Percentiles rank a stretch among this genome's conserved stretches.
phyloP scores from a whole-genome alignment of 2,329 filamentous ascomycete species.

The Apiospora kogelbergensis region DNA sequence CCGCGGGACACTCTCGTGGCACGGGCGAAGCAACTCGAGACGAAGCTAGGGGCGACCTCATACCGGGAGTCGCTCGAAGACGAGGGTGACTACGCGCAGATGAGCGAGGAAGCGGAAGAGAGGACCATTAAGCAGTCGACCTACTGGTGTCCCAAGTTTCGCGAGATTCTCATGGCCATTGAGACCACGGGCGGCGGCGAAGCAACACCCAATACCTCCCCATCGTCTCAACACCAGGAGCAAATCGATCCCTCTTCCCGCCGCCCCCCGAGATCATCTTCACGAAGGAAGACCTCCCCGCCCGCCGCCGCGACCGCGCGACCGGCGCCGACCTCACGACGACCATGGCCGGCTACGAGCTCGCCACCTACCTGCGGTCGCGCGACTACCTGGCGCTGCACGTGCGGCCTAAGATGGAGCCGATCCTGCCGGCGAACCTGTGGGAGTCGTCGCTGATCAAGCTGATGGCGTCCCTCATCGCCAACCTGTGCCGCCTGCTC shows the following conservation, averaged over 20 bases:
- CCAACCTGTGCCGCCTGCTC: not conserved
- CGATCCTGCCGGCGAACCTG: slow-evolving; percentile 5
- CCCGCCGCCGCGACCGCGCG: not conserved
- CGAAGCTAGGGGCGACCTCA: not conserved
- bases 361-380: slow-evolving; percentile 11
- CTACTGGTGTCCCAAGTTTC: slow-evolving; percentile 5
- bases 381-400: slow-evolving; percentile 3
- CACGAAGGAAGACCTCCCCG: not conserved
- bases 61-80: slow-evolving; percentile 6
- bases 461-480: slow-evolving; percentile 9
- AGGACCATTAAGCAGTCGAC: slow-evolving; percentile 1
- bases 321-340: not conserved
- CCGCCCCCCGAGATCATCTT: not conserved
- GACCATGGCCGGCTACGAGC: slow-evolving; percentile 9
- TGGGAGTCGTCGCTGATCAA: slow-evolving; percentile 8
- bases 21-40: not conserved
- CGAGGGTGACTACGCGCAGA: slow-evolving; percentile 3
- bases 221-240: not conserved
- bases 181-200: not conserved
- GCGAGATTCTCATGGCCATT: not conserved
- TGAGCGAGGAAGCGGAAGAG: not conserved
- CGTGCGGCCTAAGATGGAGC: slow-evolving; percentile 8
- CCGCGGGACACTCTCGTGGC: slow-evolving; percentile 5
- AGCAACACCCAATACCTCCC: not conserved
- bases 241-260: not conserved